Base-by-base conservation (phyloP, 768 basidiomycete species). In the Auricularia sp. region DNA sequence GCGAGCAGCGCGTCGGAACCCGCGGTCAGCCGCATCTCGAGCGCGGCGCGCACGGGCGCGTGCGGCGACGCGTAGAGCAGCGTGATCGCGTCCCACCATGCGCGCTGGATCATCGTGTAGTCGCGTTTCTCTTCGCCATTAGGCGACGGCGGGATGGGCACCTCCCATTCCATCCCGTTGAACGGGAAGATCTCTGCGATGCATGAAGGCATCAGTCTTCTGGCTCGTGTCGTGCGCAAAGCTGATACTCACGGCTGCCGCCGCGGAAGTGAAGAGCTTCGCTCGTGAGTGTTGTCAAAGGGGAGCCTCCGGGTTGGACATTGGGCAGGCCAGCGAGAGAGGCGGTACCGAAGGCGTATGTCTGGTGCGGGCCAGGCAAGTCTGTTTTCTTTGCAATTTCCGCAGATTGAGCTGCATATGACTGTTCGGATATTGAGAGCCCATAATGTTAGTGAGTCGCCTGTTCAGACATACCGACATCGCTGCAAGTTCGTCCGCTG, bases 251-350 rank as follows among this genome's bases (percentile, higher is more conserved):
- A 66, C 65, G 65, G 44, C 42, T 66, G 3, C 65, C 65, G 47
- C 65, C 61, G 33, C 65, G 34, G 59, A 66, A 66, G 58, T 66
- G 65, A 14, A 66, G 39, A 8, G 64, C 65, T 44, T 66, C 65
- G 43, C 64, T 64, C 23, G 53, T 43, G 34, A 54, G 62, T 12
- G 65, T 33, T 29, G 43, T 64, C 56, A 66, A 65, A 6, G 62
- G 53, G 11, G 43, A 18, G 14, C 54, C 51, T 6, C 42, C 65
- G 5, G 18, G 36, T 11, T 12, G 39, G 21, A 66, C 58, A 44
- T 66, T 66, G 14, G 65, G 65, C 10, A 66, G 65, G 29, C 64
- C 54, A 11, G 65, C 65, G 8, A 66, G 23, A 12, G 63, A 63
- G 5, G 65, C 53, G n/a, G 60, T n/a, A n/a, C 65, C 65, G 43